A percentile compares a stretch with the other conserved stretches of the same genome.
Conservation (phyloP, 495 filamentous ascomycete species). For the Pseudomonodictys pantanalensis region DNA sequence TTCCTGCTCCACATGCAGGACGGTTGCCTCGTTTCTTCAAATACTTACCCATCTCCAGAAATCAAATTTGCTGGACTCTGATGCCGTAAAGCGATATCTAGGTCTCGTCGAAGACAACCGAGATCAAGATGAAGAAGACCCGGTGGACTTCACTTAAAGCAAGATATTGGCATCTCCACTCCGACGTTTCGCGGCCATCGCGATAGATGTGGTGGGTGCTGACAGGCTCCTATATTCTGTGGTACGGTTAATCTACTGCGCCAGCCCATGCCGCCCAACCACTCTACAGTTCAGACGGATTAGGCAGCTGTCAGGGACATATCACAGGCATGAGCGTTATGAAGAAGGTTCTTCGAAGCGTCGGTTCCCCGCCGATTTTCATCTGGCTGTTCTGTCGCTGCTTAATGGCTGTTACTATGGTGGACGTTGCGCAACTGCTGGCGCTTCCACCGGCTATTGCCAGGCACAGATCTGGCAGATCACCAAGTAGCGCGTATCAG, state of each 20-base stretch:
- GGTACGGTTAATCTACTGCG: constrained; percentile 18
- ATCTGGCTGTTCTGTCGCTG: neutral
- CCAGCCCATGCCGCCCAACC: constrained; percentile 2
- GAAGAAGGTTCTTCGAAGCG: constrained; percentile 9
- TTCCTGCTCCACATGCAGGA: no score
- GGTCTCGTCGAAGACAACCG: constrained; percentile 8
- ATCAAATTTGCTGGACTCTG: constrained; percentile 15
- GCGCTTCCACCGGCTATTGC: no score
- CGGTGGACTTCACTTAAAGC: constrained; percentile 24
- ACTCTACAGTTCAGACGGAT: constrained; percentile 2
- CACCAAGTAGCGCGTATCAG: constrained; percentile 13
- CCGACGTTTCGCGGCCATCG: constrained; percentile 12
- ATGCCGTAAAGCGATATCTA: constrained; percentile 16
- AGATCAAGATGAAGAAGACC: constrained; percentile 11
- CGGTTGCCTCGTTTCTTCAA: no score
- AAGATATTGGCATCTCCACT: no score
- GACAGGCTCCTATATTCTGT: constrained; percentile 4
- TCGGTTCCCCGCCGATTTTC: constrained; percentile 17
- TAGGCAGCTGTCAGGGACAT: constrained; percentile 26
- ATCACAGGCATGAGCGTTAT: constrained; percentile 16
- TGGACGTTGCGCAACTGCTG: no score
- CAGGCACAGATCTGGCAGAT: neutral
- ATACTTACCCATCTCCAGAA: constrained; percentile 19
- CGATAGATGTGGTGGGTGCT: neutral
- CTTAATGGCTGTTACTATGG: neutral